Conservation (phyloP, 1,139 yeast species). For the Diutina pseudorugosa region DNA sequence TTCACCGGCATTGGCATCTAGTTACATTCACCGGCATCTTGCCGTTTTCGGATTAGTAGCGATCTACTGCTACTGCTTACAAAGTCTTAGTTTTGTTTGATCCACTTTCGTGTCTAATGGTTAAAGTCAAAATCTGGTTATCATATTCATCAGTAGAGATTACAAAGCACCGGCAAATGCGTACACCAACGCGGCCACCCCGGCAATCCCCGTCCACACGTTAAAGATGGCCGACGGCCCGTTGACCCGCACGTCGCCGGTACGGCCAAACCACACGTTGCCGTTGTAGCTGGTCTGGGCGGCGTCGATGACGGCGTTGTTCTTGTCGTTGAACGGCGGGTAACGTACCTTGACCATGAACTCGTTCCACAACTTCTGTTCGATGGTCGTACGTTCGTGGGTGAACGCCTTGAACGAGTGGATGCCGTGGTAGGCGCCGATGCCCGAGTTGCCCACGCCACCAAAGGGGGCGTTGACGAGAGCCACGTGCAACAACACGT, state of each 20-base stretch:
- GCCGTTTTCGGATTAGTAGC: no score
- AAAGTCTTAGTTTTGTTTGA: no score
- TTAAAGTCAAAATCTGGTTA: no score
- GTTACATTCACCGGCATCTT: no score
- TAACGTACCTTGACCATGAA: slow-evolving; percentile 45
- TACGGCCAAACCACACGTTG: slow-evolving; percentile 24
- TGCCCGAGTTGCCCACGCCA: slow-evolving; percentile 79
- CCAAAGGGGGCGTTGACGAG: slow-evolving; percentile 75
- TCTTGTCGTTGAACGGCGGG: slow-evolving; percentile 44
- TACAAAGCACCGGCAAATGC: slow-evolving; percentile 8
- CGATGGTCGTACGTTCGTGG: slow-evolving; percentile 60
- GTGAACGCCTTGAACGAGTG: slow-evolving; percentile 64
- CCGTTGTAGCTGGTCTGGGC: slow-evolving; percentile 19
- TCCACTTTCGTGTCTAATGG: no score
- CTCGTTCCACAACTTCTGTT: slow-evolving; percentile 62
- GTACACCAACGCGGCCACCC: slow-evolving; percentile 17
- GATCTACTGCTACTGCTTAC: background rate
- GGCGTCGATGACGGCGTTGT: slow-evolving; percentile 17
- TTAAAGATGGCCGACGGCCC: slow-evolving; percentile 27
- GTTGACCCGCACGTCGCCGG: slow-evolving; percentile 19
- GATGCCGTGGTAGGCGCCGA: slow-evolving; percentile 71
- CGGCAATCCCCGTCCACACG: slow-evolving; percentile 22
- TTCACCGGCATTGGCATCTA: no score
- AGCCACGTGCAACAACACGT: slow-evolving; percentile 61
- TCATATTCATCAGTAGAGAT: background rate